Evolutionary conservation across 2,329 filamentous ascomycete species (phyloP), one percentile per base, ranked within the genome.

Genomic region (Akanthomyces lecanii): DNA sequence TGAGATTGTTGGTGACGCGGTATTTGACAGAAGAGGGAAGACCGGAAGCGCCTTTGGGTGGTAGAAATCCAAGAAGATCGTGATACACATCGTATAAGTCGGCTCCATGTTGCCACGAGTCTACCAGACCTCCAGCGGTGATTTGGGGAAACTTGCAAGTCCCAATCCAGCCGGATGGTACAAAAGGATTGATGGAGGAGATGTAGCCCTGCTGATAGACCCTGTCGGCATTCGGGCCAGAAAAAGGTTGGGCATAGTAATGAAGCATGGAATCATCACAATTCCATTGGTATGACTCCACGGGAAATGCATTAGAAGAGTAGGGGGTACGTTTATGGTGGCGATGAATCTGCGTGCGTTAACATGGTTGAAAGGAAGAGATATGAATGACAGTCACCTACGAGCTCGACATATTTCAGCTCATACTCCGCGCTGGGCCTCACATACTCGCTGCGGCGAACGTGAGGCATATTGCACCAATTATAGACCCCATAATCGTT

Each of bases 401-500:
- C 86, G 69, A 93, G 77, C 75, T 94, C 90, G 8, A 94, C 90
- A 71, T 93, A 94, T 69, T 82, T 76, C 57, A 95, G 77, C 68
- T 86, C 78, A 71, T 85, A 92, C n/a, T 82, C 82, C 0, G 74
- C 66, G 1, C 77, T 69, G 0, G 82, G 77, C 65, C 75, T 80
- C 16, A 80, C 73, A 70, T 95, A 95, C 69, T 91, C 89, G 16
- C 75, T 74, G 25, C 73, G 76, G 38, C 90, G 82, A n/a, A 90
- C 88, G 75, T 94, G 91, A 0, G 91, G 91, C 90, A 95, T 95
- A 71, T 95, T 93, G 75, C 91, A 95, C 82, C 82, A 94, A 73
- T 94, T 92, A 75, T 93, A 93, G 1, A 77, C 81, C 6, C 85
- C 85, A 74, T 90, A 88, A 44, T 78, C 68, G 0, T 74, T 71